Base-by-base conservation (phyloP, 2,329 filamentous ascomycete genomes). In the Lizonia empirigonia region DNA sequence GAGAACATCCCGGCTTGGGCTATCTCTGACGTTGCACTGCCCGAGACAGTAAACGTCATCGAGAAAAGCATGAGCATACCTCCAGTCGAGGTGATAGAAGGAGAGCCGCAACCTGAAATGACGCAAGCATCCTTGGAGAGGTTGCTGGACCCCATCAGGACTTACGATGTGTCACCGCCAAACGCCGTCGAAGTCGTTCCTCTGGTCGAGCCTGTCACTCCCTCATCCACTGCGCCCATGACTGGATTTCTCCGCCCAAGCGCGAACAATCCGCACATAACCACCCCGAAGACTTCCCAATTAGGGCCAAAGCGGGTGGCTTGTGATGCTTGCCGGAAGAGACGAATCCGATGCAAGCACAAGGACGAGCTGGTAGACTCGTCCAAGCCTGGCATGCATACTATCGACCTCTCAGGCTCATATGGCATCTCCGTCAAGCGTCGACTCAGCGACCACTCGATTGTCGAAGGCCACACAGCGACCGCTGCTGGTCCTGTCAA, bases 1-100 rank as follows among this genome's bases (percentile, higher is more conserved):
- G 83, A 86, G 56, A 74, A 74, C 49, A 81, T 85, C 38, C 83
- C 84, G 23, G 75, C 80, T 35, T 88, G 85, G 85, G 84, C 84
- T 32, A 77, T 82, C 47, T 81, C 81, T 2, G 82, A 85, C 58
- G 78, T 78, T 36, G 75, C 79, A 13, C 75, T 83, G 35, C 78
- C 78, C 36, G 80, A 73, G 42, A 35, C 56, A 10, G 42, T 53
- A 15, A 67, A 72, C 7, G 54, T 56, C 3, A 58, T 56, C 7
- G 78, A 80, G 44, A 84, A 83, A 71, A 84, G 82, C 61, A 70
- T 82, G 5, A 82, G 80, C 38, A 78, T 76, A 16, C 77, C 81
- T 23, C 80, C 82, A 32, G 73, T 81, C 47, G 82, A 81, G 60
- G 80, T 79, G 45, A 77, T 82, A 47, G 81, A 85, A 62, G 78